Conservation (phyloP, 495 filamentous ascomycete species). For the Aspergillus asperescens region DNA sequence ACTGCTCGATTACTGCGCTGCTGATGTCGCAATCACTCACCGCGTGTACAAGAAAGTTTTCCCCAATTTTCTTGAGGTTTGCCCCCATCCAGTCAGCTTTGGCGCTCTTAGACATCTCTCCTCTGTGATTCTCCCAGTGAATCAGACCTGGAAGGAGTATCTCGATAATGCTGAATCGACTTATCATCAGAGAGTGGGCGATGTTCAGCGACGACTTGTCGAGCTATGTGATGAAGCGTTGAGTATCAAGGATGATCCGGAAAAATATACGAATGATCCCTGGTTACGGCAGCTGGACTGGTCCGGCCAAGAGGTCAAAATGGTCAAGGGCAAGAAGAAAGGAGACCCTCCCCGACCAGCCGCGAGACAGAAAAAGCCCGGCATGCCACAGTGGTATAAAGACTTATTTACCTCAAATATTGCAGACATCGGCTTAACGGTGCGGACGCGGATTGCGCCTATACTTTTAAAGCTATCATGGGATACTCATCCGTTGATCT, state of each 20-base stretch:
- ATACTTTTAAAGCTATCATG: conserved; percentile 79
- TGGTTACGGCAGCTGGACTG: conserved; percentile 95
- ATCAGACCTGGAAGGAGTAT: conserved; percentile 82
- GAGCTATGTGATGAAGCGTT: conserved; percentile 70
- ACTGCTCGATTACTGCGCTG: conserved; percentile 90
- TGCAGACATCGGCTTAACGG: conserved; percentile 66
- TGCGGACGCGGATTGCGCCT: conserved; percentile 83
- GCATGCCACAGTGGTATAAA: conserved; percentile 95
- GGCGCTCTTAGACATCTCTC: conserved; percentile 88
- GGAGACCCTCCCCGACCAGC: conserved; percentile 69
- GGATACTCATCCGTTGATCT: conserved; percentile 84
- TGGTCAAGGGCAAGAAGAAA: conserved; percentile 88
- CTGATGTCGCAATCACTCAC: conserved; percentile 89
- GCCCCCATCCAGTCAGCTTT: conserved; percentile 96
- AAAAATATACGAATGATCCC: conserved; percentile 67
- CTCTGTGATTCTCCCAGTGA: conserved; percentile 84
- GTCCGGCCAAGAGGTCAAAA: conserved; percentile 84
- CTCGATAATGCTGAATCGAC: conserved; percentile 74
- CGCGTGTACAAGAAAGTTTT: conserved; percentile 89
- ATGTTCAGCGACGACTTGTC: conserved; percentile 66
- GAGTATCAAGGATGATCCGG: conserved; percentile 60
- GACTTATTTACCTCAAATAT: conserved; percentile 68
- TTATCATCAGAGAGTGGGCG: conserved; percentile 70
- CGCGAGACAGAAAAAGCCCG: conserved; percentile 83
- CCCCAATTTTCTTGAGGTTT: conserved; percentile 76